Conservation (phyloP, 495 filamentous ascomycete species). For the Hyaloscypha bicolor region DNA sequence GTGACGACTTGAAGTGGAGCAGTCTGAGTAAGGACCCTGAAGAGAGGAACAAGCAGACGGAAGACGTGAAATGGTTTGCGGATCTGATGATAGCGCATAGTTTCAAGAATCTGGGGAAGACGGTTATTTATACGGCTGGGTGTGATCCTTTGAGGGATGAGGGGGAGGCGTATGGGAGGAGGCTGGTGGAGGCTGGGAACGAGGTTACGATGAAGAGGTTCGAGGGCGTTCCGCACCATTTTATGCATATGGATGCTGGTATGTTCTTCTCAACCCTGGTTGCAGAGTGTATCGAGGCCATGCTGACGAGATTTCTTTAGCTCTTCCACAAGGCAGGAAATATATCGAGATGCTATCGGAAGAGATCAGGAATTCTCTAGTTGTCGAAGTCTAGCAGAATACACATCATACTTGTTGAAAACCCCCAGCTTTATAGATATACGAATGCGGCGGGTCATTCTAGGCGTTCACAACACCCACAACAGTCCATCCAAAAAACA, state of each 20-base stretch:
- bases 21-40: constrained; percentile 1
- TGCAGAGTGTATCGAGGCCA: background rate
- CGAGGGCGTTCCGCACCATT: constrained; percentile 35
- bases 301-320: background rate
- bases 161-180: constrained; percentile 26
- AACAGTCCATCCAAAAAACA: too few relatives aligned
- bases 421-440: too few relatives aligned
- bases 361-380: constrained; percentile 3
- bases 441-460: too few relatives aligned
- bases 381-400: background rate
- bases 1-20: constrained; percentile 13
- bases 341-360: constrained; percentile 10
- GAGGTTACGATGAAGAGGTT: constrained; percentile 35
- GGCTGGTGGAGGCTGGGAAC: constrained; percentile 30
- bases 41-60: constrained; percentile 26
- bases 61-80: constrained; percentile 34
- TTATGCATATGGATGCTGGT: constrained; percentile 30
- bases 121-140: constrained; percentile 35
- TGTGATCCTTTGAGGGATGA: constrained; percentile 37
- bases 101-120: constrained; percentile 28
- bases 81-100: constrained; percentile 30
- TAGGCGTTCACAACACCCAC: too few relatives aligned
- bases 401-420: background rate
- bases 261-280: background rate
- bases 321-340: constrained; percentile 1